Evolutionary conservation across 2,329 filamentous ascomycete genomes (phyloP).

Genomic region (Calonectria honghensis): DNA sequence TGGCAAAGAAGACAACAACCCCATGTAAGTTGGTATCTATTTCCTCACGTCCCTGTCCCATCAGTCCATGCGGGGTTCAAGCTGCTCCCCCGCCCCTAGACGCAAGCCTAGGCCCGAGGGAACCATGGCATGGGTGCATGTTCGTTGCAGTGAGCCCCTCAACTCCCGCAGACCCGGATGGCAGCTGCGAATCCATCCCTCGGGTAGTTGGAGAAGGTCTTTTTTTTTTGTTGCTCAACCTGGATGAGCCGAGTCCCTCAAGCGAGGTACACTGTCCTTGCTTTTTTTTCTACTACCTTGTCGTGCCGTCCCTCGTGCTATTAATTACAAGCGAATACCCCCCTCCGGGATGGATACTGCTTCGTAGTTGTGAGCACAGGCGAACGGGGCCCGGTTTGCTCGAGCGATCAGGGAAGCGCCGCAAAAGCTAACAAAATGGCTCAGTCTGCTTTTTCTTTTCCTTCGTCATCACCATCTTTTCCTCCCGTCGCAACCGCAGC

Average conservation of each 20-base stretch:
- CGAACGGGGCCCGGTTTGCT: conserved; percentile 31
- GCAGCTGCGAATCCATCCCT: not conserved
- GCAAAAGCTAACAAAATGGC: conserved; percentile 45
- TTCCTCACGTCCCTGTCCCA: not conserved
- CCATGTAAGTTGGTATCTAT: not conserved
- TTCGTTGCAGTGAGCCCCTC: not conserved
- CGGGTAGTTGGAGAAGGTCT: not conserved
- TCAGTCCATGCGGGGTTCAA: conserved; percentile 2
- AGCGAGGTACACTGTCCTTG: not conserved
- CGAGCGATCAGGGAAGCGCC: conserved; percentile 11
- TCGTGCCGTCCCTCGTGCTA: not conserved
- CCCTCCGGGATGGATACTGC: conserved; percentile 60
- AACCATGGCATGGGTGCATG: not conserved
- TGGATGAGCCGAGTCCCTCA: conserved; percentile 1
- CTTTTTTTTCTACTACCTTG: not conserved
- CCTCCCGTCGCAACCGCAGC: conserved; percentile 4
- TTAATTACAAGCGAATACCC: not conserved
- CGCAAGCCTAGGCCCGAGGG: conserved; percentile 14
- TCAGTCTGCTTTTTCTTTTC: conserved; percentile 36
- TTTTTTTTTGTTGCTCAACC: not conserved
- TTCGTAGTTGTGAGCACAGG: conserved; percentile 63
- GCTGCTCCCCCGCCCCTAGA: not conserved
- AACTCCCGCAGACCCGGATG: not conserved
- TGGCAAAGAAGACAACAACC: not conserved
- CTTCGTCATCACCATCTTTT: conserved; percentile 31